Conservation (phyloP, 2,329 filamentous ascomycete species). For the Dothistroma septosporum region DNA sequence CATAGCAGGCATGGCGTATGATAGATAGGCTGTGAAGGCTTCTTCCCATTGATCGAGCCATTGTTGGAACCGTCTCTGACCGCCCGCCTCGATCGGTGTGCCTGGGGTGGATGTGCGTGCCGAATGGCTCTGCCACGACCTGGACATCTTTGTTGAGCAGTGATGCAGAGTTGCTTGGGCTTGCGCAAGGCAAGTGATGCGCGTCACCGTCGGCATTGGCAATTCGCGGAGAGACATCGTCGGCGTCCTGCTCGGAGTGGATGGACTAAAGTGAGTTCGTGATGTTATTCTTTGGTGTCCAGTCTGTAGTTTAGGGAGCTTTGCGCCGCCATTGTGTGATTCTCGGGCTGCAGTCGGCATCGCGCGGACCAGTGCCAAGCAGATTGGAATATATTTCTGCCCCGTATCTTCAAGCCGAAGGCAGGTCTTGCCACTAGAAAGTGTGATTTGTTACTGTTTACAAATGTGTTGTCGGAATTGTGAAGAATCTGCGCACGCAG, state of each 20-base stretch:
- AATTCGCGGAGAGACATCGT: slow-evolving; percentile 27
- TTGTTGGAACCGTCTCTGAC: slow-evolving; percentile 22
- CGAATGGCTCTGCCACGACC: slow-evolving; percentile 18
- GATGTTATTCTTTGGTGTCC: slow-evolving; percentile 14
- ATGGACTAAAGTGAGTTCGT: slow-evolving; percentile 8
- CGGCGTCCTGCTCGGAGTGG: slow-evolving; percentile 8
- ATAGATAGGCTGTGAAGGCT: slow-evolving; percentile 31
- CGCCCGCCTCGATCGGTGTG: slow-evolving; percentile 18
- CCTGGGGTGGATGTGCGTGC: slow-evolving; percentile 17
- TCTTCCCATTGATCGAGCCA: slow-evolving; percentile 34
- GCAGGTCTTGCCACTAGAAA: background rate
- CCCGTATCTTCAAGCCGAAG: background rate
- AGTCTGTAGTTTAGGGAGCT: slow-evolving; percentile 18
- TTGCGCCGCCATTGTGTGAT: slow-evolving; percentile 15
- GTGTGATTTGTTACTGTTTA: slow-evolving; percentile 4
- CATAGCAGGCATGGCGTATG: slow-evolving; percentile 27
- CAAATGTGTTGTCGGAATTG: background rate
- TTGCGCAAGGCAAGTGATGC: slow-evolving; percentile 28
- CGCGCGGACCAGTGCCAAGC: background rate
- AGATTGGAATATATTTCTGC: background rate
- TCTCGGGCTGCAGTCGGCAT: slow-evolving; percentile 23
- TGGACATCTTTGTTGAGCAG: slow-evolving; percentile 29
- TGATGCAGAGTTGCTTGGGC: slow-evolving; percentile 33
- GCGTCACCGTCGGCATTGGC: slow-evolving; percentile 30
- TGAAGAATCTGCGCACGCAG: background rate